Base-by-base conservation (phyloP, 1,284 basidiomycete species). In the Pseudozyma tsukubaensis region DNA sequence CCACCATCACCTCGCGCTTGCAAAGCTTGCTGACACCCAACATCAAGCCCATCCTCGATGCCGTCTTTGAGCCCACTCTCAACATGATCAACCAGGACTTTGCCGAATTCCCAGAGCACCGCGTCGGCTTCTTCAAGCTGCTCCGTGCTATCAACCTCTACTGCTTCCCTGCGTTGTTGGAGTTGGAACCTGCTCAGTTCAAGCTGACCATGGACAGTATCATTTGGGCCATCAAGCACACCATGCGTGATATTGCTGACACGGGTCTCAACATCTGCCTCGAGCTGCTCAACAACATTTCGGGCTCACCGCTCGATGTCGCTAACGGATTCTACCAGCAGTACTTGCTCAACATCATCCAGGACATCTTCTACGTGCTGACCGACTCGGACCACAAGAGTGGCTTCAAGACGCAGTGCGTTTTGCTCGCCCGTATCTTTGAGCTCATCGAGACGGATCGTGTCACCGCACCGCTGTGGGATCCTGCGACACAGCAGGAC, bases 21-120 rank as follows among this genome's bases (percentile, higher is more conserved):
- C 80, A 81, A 19, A 56, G 59, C 7, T 61, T 83, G 58, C 88
- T 99, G 56, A 96, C 92, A 10, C 92, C 94, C 35, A 95, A 99
- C 89, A 92, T 99, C n/a, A 91, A 92, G 1, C 92, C 96, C 4
- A 93, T 97, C 65, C 88, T 99, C 40, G 97, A 99, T 80, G 94
- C 96, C 16, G 93, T 99, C 53, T 99, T 99, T 80, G 95, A 97
- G 86, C 94, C 94, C 44, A 99, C 97, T 4, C 87, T 99, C 69
- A 92, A 91, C 81, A 99, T 99, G 97, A 99, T 99, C 86, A 98
- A 97, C 86, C 93, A 97, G 66, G 97, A 99, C 87, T 97, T 99
- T 81, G 88, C 95, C 19, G 97, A 99, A 86, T 99, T 89, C 87
- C 97, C 97, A 21, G 97, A 99, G 85, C 96, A 99, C 85, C 93